Conservation (phyloP, 202 grass and related monocot species). For the Alloteropsis angusta region DNA sequence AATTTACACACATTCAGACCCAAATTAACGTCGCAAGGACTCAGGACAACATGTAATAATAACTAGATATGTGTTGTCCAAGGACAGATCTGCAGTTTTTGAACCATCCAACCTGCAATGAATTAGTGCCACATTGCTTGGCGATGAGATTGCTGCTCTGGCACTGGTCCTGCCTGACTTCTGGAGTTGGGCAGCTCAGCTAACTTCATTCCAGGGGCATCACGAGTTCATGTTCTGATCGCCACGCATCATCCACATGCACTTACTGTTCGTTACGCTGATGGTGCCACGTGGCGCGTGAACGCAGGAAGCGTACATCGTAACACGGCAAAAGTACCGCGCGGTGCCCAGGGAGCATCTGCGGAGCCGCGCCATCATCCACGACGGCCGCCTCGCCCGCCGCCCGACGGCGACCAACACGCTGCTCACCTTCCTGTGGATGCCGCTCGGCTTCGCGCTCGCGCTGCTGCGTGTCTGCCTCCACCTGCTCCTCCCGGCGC, state of each 20-base stretch:
- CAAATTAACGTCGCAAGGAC: background rate
- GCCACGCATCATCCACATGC: background rate
- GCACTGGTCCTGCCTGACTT: background rate
- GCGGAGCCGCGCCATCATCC: constrained; percentile 35
- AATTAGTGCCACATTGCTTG: background rate
- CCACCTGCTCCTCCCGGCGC: constrained; percentile 40
- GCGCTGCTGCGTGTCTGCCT: constrained; percentile 37
- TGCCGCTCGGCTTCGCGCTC: constrained; percentile 50
- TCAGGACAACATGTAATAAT: background rate
- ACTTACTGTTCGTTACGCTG: background rate
- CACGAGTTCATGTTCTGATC: background rate
- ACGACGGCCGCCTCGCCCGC: constrained; percentile 61
- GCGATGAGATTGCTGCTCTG: background rate
- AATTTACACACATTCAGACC: background rate
- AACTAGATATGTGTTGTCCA: background rate
- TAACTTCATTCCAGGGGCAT: background rate
- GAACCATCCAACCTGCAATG: background rate
- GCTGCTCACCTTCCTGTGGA: constrained; percentile 63
- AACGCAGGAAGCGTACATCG: constrained; percentile 52
- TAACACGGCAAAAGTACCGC: constrained; percentile 30
- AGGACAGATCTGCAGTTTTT: background rate
- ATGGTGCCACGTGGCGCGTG: background rate
- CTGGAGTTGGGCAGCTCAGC: background rate
- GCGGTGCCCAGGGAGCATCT: constrained; percentile 35
- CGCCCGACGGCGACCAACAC: constrained; percentile 47